Evolutionary conservation across 129 eudicot genomes (phyloP), one percentile per base, ranked within the genome.

Genomic region (Flaveria robusta): DNA sequence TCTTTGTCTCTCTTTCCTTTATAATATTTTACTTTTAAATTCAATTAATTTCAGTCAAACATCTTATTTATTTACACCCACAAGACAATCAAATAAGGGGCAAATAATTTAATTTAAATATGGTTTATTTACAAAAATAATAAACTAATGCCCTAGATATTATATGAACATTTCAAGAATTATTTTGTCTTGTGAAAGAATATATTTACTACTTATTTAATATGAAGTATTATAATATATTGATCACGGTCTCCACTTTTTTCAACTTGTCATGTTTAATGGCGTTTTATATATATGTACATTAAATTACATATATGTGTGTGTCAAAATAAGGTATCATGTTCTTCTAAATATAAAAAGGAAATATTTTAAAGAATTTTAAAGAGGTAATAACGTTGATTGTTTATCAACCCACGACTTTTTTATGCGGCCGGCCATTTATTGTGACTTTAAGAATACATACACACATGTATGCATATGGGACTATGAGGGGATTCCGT

Each of bases 1-100:
- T 74, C 75, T 74, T 74, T 74, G 79, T 74, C 75, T 80, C 65
- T 58, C 60, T 46, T 37, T 77, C 7, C 3, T 7, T 12, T 24
- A n/a, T 58, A 18, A 42, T 58, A 68, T 24, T 29, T 4, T 70
- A 47, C 1, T 49, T 56, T 43, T 70, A 18, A 27, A 78, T 39
- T 19, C 29, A 9, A 59, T 62, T 60, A 60, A 71, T 20, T 52
- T 26, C 50, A 42, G 79, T 79, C 79, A 79, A 79, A 65, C 41
- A 52, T 51, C 41, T 39, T 72, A 34, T 18, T 31, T 34, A 23
- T 15, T 63, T 72, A 11, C 74, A 11, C 56, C n/a, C 27, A 7
- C 24, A 12, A 9, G 51, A 65, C 45, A 43, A 69, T 72, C 16
- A 52, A 52, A 9, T 16, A 9, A 13, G 27, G 66, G 23, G 31